Percentiles rank a stretch among this genome's conserved stretches.
These are phyloP conservation scores for Chamaecyparis obtusa DNA, from an alignment of 75 land plant genomes.

Conservation along the genomic window DNA sequence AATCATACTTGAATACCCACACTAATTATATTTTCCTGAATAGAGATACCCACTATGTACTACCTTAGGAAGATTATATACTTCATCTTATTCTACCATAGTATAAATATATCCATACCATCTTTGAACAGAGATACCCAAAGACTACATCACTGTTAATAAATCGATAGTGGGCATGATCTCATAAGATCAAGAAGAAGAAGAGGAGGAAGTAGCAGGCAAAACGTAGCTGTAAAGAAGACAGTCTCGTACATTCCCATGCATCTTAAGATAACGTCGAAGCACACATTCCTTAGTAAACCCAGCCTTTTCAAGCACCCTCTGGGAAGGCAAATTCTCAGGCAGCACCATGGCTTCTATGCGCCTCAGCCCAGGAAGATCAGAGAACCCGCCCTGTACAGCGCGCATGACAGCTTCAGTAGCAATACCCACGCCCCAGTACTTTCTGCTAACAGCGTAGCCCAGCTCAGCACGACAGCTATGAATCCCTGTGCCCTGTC, in stretches of 20 bases:
- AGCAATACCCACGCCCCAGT: slow-evolving; percentile 61
- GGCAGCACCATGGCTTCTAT: slow-evolving; percentile 48
- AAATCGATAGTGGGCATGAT: not conserved
- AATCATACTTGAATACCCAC: too few relatives aligned
- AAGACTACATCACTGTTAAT: too few relatives aligned
- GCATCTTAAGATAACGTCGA: slow-evolving; percentile 30
- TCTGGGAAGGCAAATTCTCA: slow-evolving; percentile 38
- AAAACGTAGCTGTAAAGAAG: not conserved
- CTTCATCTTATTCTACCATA: too few relatives aligned
- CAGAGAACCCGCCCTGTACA: slow-evolving; percentile 23
- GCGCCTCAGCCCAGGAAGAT: slow-evolving; percentile 30
- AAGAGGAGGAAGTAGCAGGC: not conserved
- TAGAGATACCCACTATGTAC: too few relatives aligned
- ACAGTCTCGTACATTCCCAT: slow-evolving; percentile 14
- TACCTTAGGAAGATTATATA: too few relatives aligned
- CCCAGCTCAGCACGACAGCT: slow-evolving; percentile 39
- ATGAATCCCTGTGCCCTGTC: not conserved
- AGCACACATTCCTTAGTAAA: slow-evolving; percentile 40
- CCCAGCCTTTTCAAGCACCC: slow-evolving; percentile 61
- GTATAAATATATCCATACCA: too few relatives aligned
- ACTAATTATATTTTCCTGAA: too few relatives aligned
- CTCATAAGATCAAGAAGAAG: not conserved
- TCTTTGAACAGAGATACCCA: too few relatives aligned
- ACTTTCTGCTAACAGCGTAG: slow-evolving; percentile 36
- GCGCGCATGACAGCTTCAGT: slow-evolving; percentile 52